Percentiles rank a stretch among this genome's conserved stretches.
phyloP scores from a whole-genome alignment of 2,329 filamentous ascomycete genomes.

The Malbranchea zuffiana region DNA sequence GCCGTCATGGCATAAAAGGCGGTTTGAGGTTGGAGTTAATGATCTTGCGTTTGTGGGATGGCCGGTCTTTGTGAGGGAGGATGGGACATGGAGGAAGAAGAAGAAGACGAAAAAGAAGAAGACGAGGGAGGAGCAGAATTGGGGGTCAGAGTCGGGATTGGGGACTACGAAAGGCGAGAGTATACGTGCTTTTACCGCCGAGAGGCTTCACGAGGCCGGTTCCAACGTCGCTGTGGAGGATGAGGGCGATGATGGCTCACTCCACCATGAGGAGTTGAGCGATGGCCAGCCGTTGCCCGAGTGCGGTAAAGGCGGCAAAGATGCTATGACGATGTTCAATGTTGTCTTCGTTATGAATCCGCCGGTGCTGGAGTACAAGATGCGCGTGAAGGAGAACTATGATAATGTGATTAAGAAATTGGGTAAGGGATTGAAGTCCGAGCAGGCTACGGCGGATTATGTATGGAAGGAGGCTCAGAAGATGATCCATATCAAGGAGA shows the following conservation, averaged over 20 bases:
- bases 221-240: too few species aligned
- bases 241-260: conserved; percentile 1
- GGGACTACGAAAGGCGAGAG: not conserved
- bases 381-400: conserved; percentile 67
- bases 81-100: conserved; percentile 61
- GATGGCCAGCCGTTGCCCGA: conserved; percentile 3
- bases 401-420: conserved; percentile 84
- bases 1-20: conserved; percentile 64
- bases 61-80: conserved; percentile 69
- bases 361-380: conserved; percentile 63
- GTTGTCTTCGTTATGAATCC: conserved; percentile 85
- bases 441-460: conserved; percentile 80
- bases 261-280: conserved; percentile 1
- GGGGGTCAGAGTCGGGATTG: conserved; percentile 24
- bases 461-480: conserved; percentile 83
- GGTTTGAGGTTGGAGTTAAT: conserved; percentile 73
- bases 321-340: conserved; percentile 93
- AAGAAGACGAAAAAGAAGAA: conserved; percentile 24
- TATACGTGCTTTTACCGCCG: not conserved
- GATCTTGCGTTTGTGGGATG: conserved; percentile 71
- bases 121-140: conserved; percentile 25
- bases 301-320: conserved; percentile 28
- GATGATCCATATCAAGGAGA: conserved; percentile 71
- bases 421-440: conserved; percentile 83
- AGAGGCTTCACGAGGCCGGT: not conserved